Percentiles rank a stretch among this genome's conserved stretches.
These are phyloP conservation scores for Exophiala sp. DNA, from an alignment of 2,329 filamentous ascomycete species.

Conservation along the genomic window DNA sequence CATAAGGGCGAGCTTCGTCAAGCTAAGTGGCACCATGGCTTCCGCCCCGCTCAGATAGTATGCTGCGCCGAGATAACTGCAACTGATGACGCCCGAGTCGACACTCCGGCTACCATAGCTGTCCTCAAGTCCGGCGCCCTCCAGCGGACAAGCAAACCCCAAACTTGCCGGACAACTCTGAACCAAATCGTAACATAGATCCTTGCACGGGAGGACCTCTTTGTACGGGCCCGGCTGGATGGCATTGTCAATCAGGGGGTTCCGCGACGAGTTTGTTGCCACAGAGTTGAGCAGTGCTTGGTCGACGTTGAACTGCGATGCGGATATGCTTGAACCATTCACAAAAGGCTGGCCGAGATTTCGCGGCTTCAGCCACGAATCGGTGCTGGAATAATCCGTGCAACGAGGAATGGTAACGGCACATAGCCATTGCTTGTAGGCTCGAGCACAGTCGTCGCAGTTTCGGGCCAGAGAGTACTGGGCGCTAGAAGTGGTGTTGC, in stretches of 20 bases:
- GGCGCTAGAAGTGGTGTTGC: conserved; percentile 66
- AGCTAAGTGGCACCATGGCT: conserved; percentile 1
- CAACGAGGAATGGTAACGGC: conserved; percentile 88
- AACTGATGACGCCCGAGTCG: conserved; percentile 42
- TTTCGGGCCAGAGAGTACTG: conserved; percentile 73
- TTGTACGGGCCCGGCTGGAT: conserved; percentile 86
- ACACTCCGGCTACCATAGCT: conserved; percentile 46
- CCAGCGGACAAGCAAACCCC: conserved; percentile 66
- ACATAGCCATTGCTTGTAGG: conserved; percentile 95
- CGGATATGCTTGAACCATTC: conserved; percentile 55
- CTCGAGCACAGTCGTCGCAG: conserved; percentile 68
- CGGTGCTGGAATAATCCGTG: conserved; percentile 64
- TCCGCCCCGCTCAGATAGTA: conserved; percentile 44
- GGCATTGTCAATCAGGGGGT: conserved; percentile 61
- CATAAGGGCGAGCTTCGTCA: conserved; percentile 9
- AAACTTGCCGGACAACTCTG: conserved; percentile 74
- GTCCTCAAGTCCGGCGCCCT: conserved; percentile 42
- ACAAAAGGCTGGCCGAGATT: conserved; percentile 66
- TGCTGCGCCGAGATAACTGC: conserved; percentile 58
- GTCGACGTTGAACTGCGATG: conserved; percentile 12
- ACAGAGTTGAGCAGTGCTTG: conserved; percentile 30
- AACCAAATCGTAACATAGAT: conserved; percentile 80
- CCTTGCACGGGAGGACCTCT: conserved; percentile 81
- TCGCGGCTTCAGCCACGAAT: conserved; percentile 57
- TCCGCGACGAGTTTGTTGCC: conserved; percentile 57